Conservation (phyloP, 495 filamentous ascomycete species). For the Tuber calosporum region DNA sequence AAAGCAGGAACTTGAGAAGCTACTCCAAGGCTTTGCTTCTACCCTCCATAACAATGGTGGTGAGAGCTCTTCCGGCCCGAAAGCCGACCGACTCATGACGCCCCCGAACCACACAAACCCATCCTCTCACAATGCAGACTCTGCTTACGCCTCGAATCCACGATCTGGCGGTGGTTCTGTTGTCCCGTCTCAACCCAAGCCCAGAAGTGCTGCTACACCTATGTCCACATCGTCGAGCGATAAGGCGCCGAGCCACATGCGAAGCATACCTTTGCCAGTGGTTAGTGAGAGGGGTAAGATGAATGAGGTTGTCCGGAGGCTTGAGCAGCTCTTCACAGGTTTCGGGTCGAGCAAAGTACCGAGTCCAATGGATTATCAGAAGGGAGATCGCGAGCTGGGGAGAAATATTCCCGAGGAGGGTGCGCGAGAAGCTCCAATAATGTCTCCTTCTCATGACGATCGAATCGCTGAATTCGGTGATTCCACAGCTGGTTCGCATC, state of each 20-base stretch:
- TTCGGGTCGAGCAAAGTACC: slow-evolving; percentile 29
- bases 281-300: slow-evolving; percentile 59
- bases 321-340: slow-evolving; percentile 76
- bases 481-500: slow-evolving; percentile 21
- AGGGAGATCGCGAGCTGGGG: slow-evolving; percentile 44
- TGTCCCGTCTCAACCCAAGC: slow-evolving; percentile 26
- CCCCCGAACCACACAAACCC: slow-evolving; percentile 24
- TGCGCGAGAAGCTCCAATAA: slow-evolving; percentile 35
- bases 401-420: slow-evolving; percentile 27
- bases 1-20: slow-evolving; percentile 66
- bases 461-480: slow-evolving; percentile 37
- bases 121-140: slow-evolving; percentile 49
- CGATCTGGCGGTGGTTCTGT: slow-evolving; percentile 33
- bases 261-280: slow-evolving; percentile 9
- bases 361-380: slow-evolving; percentile 47
- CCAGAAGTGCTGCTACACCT: slow-evolving; percentile 21
- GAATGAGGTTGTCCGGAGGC: slow-evolving; percentile 59
- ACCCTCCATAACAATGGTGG: slow-evolving; percentile 45
- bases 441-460: slow-evolving; percentile 36
- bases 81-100: slow-evolving; percentile 46
- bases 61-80: slow-evolving; percentile 47
- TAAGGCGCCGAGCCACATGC: slow-evolving; percentile 23
- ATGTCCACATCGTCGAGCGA: slow-evolving; percentile 33
- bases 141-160: slow-evolving; percentile 68
- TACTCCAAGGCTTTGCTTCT: slow-evolving; percentile 58